These are phyloP conservation scores for Fusarium cyanostomum DNA, from an alignment of 2,329 filamentous ascomycete genomes.

Conservation along the genomic window DNA sequence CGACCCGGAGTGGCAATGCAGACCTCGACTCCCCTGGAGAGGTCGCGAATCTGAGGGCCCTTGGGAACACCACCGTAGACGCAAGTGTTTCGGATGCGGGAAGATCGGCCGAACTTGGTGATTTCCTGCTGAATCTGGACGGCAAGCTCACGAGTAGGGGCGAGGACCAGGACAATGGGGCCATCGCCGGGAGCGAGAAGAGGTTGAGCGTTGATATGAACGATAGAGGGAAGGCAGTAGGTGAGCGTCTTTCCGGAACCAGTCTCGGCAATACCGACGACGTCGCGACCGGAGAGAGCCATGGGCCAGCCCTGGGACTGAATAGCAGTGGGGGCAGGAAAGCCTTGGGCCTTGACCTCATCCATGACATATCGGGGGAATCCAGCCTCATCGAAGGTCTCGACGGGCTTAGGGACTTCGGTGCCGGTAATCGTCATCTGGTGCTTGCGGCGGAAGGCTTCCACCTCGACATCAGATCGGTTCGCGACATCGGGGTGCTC, in stretches of 20 bases:
- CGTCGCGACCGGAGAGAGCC: constrained; percentile 96
- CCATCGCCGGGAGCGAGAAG: constrained; percentile 94
- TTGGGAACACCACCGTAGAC: constrained; percentile 99
- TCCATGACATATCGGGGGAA: constrained; percentile 98
- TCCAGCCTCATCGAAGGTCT: constrained; percentile 96
- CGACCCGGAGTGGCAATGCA: constrained; percentile 98
- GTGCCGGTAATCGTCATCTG: constrained; percentile 83
- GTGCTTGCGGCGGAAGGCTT: constrained; percentile 86
- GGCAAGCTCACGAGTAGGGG: constrained; percentile 95
- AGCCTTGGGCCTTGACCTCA: constrained; percentile 98
- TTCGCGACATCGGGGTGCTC: constrained; percentile 82
- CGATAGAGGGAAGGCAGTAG: constrained; percentile 97
- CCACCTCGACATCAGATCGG: constrained; percentile 82
- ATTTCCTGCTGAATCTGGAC: constrained; percentile 99
- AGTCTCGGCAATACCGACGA: constrained; percentile 98
- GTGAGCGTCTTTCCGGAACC: constrained; percentile 99
- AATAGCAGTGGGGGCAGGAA: constrained; percentile 91
- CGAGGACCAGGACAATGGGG: constrained; percentile 94
- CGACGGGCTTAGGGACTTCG: constrained; percentile 90
- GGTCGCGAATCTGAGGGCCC: constrained; percentile 94
- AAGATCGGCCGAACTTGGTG: constrained; percentile 98
- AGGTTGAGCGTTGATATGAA: constrained; percentile 99
- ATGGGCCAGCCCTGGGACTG: constrained; percentile 99
- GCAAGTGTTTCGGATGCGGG: constrained; percentile 97
- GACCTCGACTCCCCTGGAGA: constrained; percentile 94